Conservation (phyloP, 768 basidiomycete genomes). For the Suillus spraguei region DNA sequence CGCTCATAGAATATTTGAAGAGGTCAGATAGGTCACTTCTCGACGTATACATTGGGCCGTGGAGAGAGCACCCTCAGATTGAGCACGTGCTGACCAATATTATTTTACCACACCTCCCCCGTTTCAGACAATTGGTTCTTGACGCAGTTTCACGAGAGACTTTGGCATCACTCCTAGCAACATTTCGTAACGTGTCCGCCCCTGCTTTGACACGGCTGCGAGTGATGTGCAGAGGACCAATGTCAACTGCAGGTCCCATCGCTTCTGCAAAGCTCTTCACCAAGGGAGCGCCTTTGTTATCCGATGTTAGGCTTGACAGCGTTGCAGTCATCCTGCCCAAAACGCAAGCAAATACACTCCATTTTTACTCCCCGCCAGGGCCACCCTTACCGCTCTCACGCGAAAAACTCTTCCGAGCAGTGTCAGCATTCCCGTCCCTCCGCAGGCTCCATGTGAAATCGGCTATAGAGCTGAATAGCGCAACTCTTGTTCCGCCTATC, state of each 20-base stretch:
- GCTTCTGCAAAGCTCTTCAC: slow-evolving; percentile 27
- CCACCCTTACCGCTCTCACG: slow-evolving; percentile 33
- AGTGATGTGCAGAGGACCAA: slow-evolving; percentile 34
- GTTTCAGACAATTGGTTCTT: slow-evolving; percentile 32
- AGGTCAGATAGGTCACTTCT: slow-evolving; percentile 34
- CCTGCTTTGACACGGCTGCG: slow-evolving; percentile 29
- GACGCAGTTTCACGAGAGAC: slow-evolving; percentile 34
- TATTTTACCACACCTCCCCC: slow-evolving; percentile 31
- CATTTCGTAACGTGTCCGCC: slow-evolving; percentile 29
- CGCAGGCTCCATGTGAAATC: slow-evolving; percentile 32
- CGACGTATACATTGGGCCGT: slow-evolving; percentile 35
- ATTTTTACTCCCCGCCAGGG: slow-evolving; percentile 37
- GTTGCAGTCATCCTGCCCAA: slow-evolving; percentile 29
- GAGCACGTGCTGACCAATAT: slow-evolving; percentile 27
- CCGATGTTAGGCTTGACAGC: slow-evolving; percentile 36
- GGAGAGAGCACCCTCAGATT: slow-evolving; percentile 33
- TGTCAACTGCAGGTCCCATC: slow-evolving; percentile 29
- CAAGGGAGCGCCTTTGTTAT: slow-evolving; percentile 34
- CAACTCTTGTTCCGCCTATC: slow-evolving; percentile 24
- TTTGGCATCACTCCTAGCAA: slow-evolving; percentile 23
- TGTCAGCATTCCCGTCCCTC: slow-evolving; percentile 24
- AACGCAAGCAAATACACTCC: slow-evolving; percentile 26
- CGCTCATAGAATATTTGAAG: slow-evolving; percentile 34
- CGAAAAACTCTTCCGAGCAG: slow-evolving; percentile 23
- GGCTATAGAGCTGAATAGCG: slow-evolving; percentile 29